These are phyloP conservation scores for Tulasnella sp. DNA, from an alignment of 768 basidiomycete genomes.

Conservation along the genomic window DNA sequence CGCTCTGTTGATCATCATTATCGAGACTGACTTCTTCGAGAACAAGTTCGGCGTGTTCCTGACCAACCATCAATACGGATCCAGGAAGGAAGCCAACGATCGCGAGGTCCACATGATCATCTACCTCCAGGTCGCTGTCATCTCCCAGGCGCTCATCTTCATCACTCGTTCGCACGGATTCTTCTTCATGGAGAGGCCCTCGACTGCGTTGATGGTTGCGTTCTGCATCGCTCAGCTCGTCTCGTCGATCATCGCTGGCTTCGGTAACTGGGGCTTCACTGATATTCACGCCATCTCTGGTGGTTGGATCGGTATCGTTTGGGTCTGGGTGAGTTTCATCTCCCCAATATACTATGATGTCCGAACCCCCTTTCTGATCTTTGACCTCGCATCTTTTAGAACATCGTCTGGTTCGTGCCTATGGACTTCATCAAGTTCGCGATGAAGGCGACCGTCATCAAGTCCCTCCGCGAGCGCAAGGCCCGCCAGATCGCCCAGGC, in stretches of 20 bases:
- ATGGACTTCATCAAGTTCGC: constrained; percentile 93
- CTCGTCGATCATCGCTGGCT: constrained; percentile 91
- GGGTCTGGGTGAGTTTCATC: constrained; percentile 71
- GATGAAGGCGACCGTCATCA: constrained; percentile 91
- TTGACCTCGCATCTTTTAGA: constrained; percentile 51
- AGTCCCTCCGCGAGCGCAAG: constrained; percentile 58
- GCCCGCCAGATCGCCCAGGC: constrained; percentile 37
- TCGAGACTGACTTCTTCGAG: constrained; percentile 85
- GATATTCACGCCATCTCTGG: constrained; percentile 68
- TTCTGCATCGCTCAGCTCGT: constrained; percentile 92
- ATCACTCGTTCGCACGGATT: constrained; percentile 88
- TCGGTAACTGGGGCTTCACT: constrained; percentile 92
- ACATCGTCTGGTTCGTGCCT: constrained; percentile 92
- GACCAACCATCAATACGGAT: constrained; percentile 21
- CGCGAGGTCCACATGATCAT: constrained; percentile 76
- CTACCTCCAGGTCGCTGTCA: constrained; percentile 96
- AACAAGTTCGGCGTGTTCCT: constrained; percentile 64
- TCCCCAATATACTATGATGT: not conserved
- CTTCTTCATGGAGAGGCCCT: constrained; percentile 97
- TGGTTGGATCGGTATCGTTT: constrained; percentile 94
- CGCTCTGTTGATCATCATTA: constrained; percentile 69
- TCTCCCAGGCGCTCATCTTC: constrained; percentile 96
- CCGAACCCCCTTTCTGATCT: not conserved
- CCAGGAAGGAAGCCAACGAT: constrained; percentile 45
- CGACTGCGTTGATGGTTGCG: constrained; percentile 74